Conservation (phyloP, 148 eudicot species). For the Amaranthus cruentus region DNA sequence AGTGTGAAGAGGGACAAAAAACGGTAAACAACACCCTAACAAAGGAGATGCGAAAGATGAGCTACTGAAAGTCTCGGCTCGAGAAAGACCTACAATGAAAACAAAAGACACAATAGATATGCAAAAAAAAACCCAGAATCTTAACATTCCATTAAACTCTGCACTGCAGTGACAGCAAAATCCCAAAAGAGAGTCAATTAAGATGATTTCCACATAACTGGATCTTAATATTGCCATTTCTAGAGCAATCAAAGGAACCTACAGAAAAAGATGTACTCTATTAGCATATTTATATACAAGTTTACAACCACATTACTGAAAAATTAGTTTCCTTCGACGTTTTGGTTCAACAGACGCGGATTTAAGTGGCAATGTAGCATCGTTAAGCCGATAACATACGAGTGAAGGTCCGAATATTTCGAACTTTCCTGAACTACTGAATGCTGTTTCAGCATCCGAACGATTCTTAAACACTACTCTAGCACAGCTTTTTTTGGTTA, state of each 20-base stretch:
- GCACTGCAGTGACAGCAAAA: background rate
- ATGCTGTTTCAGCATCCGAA: constrained; percentile 72
- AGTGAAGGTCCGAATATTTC: constrained; percentile 64
- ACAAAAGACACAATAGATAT: background rate
- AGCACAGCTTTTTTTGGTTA: constrained; percentile 52
- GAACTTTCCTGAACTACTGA: constrained; percentile 70
- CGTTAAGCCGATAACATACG: constrained; percentile 52
- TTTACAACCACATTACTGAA: background rate
- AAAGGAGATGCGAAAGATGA: no score
- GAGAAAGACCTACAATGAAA: no score
- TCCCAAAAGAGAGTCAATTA: background rate
- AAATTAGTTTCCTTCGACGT: constrained; percentile 26
- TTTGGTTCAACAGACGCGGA: constrained; percentile 30
- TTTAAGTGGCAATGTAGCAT: constrained; percentile 35
- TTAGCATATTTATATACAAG: constrained; percentile 13
- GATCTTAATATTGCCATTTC: background rate
- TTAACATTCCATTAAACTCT: background rate
- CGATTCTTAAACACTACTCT: constrained; percentile 65
- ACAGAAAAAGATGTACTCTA: background rate
- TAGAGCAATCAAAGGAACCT: background rate
- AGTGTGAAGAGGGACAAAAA: no score
- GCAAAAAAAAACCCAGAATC: background rate
- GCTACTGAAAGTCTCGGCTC: no score
- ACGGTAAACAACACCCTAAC: no score
- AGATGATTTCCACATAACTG: background rate